phyloP scores from a whole-genome alignment of 1,139 yeast species.

The Kodamaea sp. region DNA sequence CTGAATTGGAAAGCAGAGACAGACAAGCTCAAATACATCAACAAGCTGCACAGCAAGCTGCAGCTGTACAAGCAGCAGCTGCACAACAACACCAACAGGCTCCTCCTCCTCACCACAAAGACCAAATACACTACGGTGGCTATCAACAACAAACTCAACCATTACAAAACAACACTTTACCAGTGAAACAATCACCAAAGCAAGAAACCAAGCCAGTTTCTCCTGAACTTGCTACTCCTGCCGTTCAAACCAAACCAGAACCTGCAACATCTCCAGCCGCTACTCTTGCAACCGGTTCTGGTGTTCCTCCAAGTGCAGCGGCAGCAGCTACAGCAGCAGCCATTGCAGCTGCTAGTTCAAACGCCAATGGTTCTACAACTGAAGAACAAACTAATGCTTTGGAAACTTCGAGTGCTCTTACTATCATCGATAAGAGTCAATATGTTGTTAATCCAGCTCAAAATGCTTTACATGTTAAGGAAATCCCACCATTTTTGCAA shows the following conservation, averaged over 20 bases:
- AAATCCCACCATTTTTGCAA: slow-evolving; percentile 75
- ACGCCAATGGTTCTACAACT: slow-evolving; percentile 7
- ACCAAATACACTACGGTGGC: slow-evolving; percentile 14
- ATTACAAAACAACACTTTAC: slow-evolving; percentile 18
- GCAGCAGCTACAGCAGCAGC: slow-evolving; percentile 12
- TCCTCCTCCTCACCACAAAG: slow-evolving; percentile 21
- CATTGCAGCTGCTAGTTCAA: slow-evolving; percentile 12
- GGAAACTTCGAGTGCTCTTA: slow-evolving; percentile 35
- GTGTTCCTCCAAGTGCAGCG: slow-evolving; percentile 9
- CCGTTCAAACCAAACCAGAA: slow-evolving; percentile 4
- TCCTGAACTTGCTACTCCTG: slow-evolving; percentile 9
- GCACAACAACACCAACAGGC: slow-evolving; percentile 23
- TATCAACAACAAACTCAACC: slow-evolving; percentile 15
- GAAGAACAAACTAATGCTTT: slow-evolving; percentile 16
- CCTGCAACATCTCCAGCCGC: slow-evolving; percentile 6
- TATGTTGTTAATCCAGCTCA: slow-evolving; percentile 43
- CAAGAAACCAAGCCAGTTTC: slow-evolving; percentile 13
- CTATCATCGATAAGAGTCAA: slow-evolving; percentile 40
- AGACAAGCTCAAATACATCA: slow-evolving; percentile 47
- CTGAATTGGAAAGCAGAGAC: slow-evolving; percentile 78
- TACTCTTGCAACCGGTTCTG: slow-evolving; percentile 8
- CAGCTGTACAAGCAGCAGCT: slow-evolving; percentile 15
- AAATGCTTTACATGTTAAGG: slow-evolving; percentile 59
- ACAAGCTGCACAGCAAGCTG: slow-evolving; percentile 10
- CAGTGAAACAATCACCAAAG: slow-evolving; percentile 13